These are phyloP conservation scores for Huntiella omanensis DNA, from an alignment of 2,329 filamentous ascomycete genomes.

Conservation along the genomic window DNA sequence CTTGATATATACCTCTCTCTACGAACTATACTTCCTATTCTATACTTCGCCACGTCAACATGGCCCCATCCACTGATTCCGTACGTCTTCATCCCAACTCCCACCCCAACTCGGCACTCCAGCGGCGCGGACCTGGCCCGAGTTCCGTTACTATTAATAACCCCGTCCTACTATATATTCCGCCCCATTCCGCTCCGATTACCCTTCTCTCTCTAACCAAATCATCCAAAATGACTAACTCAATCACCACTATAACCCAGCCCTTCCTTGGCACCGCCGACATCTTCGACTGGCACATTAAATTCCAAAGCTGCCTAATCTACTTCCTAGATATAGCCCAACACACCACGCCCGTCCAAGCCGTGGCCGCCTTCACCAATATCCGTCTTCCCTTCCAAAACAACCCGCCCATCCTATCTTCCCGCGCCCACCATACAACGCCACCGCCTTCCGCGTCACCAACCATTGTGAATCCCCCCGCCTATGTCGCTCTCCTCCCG, in stretches of 20 bases:
- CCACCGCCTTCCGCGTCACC: slow-evolving; percentile 14
- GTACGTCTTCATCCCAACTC: too few relatives aligned
- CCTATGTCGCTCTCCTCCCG: slow-evolving; percentile 52
- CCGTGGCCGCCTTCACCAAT: slow-evolving; percentile 77
- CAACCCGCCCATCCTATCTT: slow-evolving; percentile 16
- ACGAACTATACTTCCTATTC: too few relatives aligned
- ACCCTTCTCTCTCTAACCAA: background rate
- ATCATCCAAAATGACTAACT: background rate
- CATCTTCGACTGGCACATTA: slow-evolving; percentile 83
- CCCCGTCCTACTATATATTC: background rate
- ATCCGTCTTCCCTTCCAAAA: slow-evolving; percentile 79
- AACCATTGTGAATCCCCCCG: slow-evolving; percentile 6
- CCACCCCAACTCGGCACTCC: too few relatives aligned
- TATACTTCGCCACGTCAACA: too few relatives aligned
- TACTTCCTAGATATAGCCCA: slow-evolving; percentile 90
- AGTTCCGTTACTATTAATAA: too few relatives aligned
- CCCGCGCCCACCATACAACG: slow-evolving; percentile 18
- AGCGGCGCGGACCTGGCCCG: too few relatives aligned
- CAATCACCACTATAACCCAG: slow-evolving; percentile 1
- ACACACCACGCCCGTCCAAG: slow-evolving; percentile 64
- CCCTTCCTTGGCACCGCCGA: slow-evolving; percentile 31
- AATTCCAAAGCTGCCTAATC: slow-evolving; percentile 72
- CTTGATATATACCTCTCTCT: too few relatives aligned
- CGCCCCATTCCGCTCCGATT: background rate
- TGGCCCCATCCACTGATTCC: too few relatives aligned